These are phyloP conservation scores for Sodiomyces alkalinus DNA, from an alignment of 2,329 filamentous ascomycete species.

Conservation along the genomic window DNA sequence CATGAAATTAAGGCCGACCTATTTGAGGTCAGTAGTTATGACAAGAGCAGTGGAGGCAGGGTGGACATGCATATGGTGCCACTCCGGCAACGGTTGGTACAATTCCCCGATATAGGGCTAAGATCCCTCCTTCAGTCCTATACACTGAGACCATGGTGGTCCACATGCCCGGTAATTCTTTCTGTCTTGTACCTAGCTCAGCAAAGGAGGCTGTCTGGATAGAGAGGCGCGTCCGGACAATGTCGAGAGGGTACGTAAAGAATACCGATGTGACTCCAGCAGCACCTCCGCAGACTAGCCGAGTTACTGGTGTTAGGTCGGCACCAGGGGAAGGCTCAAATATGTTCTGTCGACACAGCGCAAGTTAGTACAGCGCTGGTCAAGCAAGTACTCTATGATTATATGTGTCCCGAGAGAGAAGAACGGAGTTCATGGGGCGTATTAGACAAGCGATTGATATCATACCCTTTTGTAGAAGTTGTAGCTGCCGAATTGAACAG, in stretches of 20 bases:
- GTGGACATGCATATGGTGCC: slow-evolving; percentile 61
- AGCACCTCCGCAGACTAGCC: slow-evolving; percentile 77
- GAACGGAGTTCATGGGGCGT: neutral
- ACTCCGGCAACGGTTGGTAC: slow-evolving; percentile 89
- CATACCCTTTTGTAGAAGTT: slow-evolving; percentile 89
- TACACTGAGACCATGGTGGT: slow-evolving; percentile 72
- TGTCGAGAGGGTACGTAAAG: slow-evolving; percentile 91
- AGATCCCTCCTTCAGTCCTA: slow-evolving; percentile 70
- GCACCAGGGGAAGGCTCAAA: slow-evolving; percentile 64
- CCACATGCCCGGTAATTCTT: slow-evolving; percentile 84
- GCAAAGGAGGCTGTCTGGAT: slow-evolving; percentile 97
- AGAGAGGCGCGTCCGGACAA: slow-evolving; percentile 86
- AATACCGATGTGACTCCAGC: slow-evolving; percentile 93
- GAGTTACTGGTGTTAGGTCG: slow-evolving; percentile 56
- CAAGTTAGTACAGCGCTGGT: neutral
- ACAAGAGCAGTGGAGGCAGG: slow-evolving; percentile 1
- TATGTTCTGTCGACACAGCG: slow-evolving; percentile 37
- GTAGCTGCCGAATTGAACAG: slow-evolving; percentile 95
- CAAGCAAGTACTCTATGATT: slow-evolving; percentile 3
- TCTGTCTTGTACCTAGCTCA: slow-evolving; percentile 47
- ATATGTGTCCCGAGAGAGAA: slow-evolving; percentile 3
- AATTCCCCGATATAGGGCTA: slow-evolving; percentile 86
- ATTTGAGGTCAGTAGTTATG: slow-evolving; percentile 8
- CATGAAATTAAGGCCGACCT: slow-evolving; percentile 98
- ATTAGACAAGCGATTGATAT: slow-evolving; percentile 9